Evolutionary conservation across 306 rosid genomes (phyloP), one percentile per base, ranked within the genome.

Genomic region (Vicia faba): DNA sequence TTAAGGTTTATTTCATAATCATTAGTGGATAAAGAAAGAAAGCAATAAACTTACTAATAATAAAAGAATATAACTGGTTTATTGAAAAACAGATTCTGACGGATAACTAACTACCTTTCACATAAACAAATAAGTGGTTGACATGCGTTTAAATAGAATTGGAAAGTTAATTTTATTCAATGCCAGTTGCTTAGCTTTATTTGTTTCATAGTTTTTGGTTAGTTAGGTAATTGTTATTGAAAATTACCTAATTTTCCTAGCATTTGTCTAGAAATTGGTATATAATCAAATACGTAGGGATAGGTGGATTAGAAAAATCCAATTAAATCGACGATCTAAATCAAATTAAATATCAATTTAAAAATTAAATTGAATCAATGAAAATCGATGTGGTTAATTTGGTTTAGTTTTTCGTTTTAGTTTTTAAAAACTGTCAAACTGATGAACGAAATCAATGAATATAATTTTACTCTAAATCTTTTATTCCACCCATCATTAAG

Each of bases 91-190:
- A 25, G 16, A 73, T 44, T 61, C 13, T 65, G 73, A 73, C 59
- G 54, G 72, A 59, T 2, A 7, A 33, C 8, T 46, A 62, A 79
- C 69, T 56, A 69, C 20, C 57, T 69, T 75, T 46, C 65, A 68
- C 35, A 31, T 67, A 36, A 43, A 38, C 71, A 50, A 80, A 63
- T 80, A 14, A 64, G 75, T 38, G 53, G 71, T 18, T 43, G 71
- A 58, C 80, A 75, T 11, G 36, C 69, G 75, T 54, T 66, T 48
- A 44, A 66, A 41, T 8, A 18, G 12, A 57, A 58, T 26, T 65
- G 57, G 80, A 33, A 33, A 8, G 9, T 33, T 33, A 33, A 33
- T 33, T 33, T 6, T 8, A 33, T 2, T 33, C 9, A 8, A 33
- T 33, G 9, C 9, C 5, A 45, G 6, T 45, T 14, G 51, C 0